A percentile compares a stretch with the other conserved stretches of the same genome.
Evolutionary conservation across 192 early-diverging fungal species (phyloP).

Genomic region (Entomortierella beljakovae): DNA sequence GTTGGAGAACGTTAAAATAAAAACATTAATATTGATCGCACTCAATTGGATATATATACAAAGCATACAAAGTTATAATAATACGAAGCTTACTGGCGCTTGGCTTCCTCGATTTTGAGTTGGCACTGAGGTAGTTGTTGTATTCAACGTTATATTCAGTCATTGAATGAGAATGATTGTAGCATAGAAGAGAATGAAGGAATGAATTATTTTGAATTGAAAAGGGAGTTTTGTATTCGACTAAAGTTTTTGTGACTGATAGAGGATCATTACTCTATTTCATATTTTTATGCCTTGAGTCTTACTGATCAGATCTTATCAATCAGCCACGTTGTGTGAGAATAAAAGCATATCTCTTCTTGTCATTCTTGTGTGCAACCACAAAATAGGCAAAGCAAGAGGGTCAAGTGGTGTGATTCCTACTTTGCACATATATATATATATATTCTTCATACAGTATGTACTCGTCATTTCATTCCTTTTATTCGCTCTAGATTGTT

Average conservation of each 20-base stretch:
- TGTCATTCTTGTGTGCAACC: too few species aligned
- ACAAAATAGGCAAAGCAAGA: too few species aligned
- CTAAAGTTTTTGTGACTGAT: too few species aligned
- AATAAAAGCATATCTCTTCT: too few species aligned
- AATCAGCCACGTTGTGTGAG: too few species aligned
- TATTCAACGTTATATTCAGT: constrained; percentile 35
- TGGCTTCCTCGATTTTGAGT: constrained; percentile 56
- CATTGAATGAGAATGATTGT: background rate
- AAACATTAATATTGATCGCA: background rate
- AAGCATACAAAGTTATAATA: background rate
- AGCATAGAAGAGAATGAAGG: background rate
- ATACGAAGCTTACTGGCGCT: constrained; percentile 53
- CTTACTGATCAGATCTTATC: too few species aligned
- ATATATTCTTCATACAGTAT: too few species aligned
- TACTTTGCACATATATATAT: too few species aligned
- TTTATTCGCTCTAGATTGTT: too few species aligned
- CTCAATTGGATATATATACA: background rate
- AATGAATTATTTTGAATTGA: background rate
- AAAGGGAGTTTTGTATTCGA: background rate
- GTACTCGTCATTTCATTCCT: too few species aligned
- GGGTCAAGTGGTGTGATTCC: too few species aligned
- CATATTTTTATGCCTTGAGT: background rate
- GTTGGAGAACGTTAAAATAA: background rate
- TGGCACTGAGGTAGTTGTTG: constrained; percentile 53
- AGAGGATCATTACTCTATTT: background rate